Evolutionary conservation across 441 rosid genomes (phyloP), one percentile per base, ranked within the genome.

Genomic region (Monsonia emarginata): DNA sequence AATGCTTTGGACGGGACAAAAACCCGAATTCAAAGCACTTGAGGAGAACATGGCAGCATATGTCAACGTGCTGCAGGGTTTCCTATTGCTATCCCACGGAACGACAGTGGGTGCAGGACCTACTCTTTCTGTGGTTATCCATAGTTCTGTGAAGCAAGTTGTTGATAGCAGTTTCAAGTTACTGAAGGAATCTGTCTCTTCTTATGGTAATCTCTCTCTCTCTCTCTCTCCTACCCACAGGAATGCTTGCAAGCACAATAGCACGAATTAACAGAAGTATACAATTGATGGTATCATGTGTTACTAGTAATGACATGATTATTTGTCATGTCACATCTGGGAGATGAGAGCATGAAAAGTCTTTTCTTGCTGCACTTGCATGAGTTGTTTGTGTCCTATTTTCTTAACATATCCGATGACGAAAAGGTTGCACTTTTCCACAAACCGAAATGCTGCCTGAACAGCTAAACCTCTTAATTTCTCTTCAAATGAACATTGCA

Each of bases 91-190:
- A 69, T 86, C 89, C 66, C 89, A 86, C 77, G 95, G 90, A 70
- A 94, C 87, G 69, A 81, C 75, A 16, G 84, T 89, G 71, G 91
- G 89, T 25, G 87, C 95, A 31, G 97, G 97, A 3, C 82, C 87
- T 30, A 90, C 98, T 21, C 95, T 94, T 66, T 82, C 87, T 38
- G 82, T 89, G 2, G 72, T 63, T 44, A 84, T 90, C 52, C 91
- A 83, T 18, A 77, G 74, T 14, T 82, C 88, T 2, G 80, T 85
- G 70, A 89, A 85, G 85, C 82, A 80, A 77, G 86, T 90, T 31
- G 91, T 90, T 65, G 91, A 89, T 77, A 81, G 78, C 80, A 89
- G 98, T 74, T 87, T 94, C 73, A 88, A 86, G 83, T 81, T 90
- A 81, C 70, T 90, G 87, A 85, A 76, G 75, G 90, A 83, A 61